Percentiles rank a stretch among this genome's conserved stretches.
Evolutionary conservation across 495 filamentous ascomycete genomes (phyloP).

Genomic region (Neurospora sublineolata): DNA sequence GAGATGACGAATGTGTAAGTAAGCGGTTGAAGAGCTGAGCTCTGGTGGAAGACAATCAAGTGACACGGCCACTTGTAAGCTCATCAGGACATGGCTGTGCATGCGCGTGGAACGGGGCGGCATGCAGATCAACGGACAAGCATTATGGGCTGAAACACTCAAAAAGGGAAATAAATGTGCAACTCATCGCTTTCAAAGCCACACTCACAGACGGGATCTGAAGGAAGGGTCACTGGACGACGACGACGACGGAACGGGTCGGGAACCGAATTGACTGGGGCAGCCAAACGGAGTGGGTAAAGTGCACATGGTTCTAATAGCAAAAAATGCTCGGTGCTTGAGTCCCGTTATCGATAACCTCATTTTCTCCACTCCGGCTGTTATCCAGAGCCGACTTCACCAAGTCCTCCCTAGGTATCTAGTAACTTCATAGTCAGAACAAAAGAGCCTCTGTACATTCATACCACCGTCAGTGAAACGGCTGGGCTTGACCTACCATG

Average conservation of each 20-base stretch:
- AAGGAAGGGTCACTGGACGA: neutral
- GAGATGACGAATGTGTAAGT: neutral
- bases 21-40: neutral
- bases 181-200: neutral
- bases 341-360: neutral
- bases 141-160: neutral
- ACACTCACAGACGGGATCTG: neutral
- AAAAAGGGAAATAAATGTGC: neutral
- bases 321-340: neutral
- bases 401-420: neutral
- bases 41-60: neutral
- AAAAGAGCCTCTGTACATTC: neutral
- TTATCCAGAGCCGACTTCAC: neutral
- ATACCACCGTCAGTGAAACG: neutral
- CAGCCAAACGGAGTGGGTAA: neutral
- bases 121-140: neutral
- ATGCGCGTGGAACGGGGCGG: neutral
- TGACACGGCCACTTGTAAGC: neutral
- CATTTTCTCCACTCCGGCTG: neutral
- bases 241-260: neutral
- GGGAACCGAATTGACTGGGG: neutral
- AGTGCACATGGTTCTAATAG: neutral
- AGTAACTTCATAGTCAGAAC: neutral
- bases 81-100: neutral
- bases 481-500: neutral